These are phyloP conservation scores for Aegle marmelos DNA, from an alignment of 345 rosid species.

Conservation along the genomic window DNA sequence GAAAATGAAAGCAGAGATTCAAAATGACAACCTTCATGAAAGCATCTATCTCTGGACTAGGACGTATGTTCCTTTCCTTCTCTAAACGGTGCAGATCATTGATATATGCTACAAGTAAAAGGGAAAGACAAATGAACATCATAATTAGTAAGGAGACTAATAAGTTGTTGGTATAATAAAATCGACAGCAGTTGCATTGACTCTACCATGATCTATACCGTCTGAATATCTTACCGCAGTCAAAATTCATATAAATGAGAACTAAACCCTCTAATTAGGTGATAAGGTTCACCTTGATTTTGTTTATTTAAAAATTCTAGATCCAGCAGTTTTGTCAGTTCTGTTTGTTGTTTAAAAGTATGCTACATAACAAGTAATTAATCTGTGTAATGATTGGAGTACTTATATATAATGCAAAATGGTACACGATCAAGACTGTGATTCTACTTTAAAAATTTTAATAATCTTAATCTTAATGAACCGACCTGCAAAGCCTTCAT, in stretches of 20 bases:
- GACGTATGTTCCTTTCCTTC: slow-evolving; percentile 64
- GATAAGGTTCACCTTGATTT: neutral
- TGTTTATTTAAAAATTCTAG: neutral
- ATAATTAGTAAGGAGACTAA: neutral
- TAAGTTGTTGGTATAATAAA: neutral
- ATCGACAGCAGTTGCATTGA: neutral
- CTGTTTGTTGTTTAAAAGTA: neutral
- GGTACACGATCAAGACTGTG: neutral
- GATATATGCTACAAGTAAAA: slow-evolving; percentile 45
- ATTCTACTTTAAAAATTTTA: neutral
- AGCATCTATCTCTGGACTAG: slow-evolving; percentile 84
- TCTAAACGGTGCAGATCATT: slow-evolving; percentile 65
- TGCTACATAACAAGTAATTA: neutral
- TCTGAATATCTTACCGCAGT: neutral
- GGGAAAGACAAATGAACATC: neutral
- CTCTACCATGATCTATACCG: neutral
- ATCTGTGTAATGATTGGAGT: neutral
- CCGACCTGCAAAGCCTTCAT: slow-evolving; percentile 74
- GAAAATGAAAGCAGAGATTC: neutral
- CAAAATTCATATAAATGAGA: neutral
- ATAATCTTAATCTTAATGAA: neutral
- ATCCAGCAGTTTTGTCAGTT: neutral
- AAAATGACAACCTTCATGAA: slow-evolving; percentile 74
- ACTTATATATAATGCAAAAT: neutral
- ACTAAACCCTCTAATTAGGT: neutral